Conservation (phyloP, 805 yeast species). For the Lipomyces orientalis region DNA sequence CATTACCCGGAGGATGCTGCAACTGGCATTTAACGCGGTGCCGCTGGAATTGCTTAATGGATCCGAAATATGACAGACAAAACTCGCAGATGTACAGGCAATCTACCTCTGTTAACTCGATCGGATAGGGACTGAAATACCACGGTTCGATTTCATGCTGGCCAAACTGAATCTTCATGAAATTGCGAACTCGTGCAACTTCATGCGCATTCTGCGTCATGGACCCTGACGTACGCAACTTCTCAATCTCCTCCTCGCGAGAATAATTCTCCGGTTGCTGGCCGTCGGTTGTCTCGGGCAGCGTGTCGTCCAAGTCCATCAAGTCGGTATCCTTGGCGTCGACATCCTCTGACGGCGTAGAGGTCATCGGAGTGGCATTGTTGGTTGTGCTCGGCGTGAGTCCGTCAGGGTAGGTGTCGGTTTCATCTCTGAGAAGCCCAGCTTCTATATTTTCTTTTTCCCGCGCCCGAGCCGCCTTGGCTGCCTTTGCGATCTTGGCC, state of each 20-base stretch:
- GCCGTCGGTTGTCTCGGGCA: slow-evolving; percentile 70
- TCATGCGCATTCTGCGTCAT: slow-evolving; percentile 91
- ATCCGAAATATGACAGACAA: slow-evolving; percentile 85
- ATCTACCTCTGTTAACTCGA: slow-evolving; percentile 92
- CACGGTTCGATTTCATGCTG: slow-evolving; percentile 95
- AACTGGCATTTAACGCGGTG: slow-evolving; percentile 85
- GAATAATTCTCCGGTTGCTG: slow-evolving; percentile 67
- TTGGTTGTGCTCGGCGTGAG: not conserved
- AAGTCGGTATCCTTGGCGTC: slow-evolving; percentile 57
- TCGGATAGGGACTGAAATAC: slow-evolving; percentile 98
- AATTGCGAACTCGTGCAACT: slow-evolving; percentile 87
- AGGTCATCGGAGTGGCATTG: slow-evolving; percentile 30
- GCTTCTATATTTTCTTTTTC: slow-evolving; percentile 40
- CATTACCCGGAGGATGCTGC: slow-evolving; percentile 98
- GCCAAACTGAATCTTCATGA: slow-evolving; percentile 80
- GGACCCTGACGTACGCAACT: slow-evolving; percentile 91
- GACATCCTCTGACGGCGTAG: slow-evolving; percentile 9
- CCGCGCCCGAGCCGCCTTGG: slow-evolving; percentile 47
- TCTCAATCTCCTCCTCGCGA: slow-evolving; percentile 90
- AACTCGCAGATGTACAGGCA: slow-evolving; percentile 89
- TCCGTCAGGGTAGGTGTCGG: not conserved
- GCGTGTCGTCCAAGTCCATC: slow-evolving; percentile 81
- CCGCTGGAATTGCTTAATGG: slow-evolving; percentile 88
- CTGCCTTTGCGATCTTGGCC: slow-evolving; percentile 43
- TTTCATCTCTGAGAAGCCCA: slow-evolving; percentile 19